Evolutionary conservation across 768 basidiomycete species (phyloP), one percentile per base, ranked within the genome.

Genomic region (Boletus barrowsii): DNA sequence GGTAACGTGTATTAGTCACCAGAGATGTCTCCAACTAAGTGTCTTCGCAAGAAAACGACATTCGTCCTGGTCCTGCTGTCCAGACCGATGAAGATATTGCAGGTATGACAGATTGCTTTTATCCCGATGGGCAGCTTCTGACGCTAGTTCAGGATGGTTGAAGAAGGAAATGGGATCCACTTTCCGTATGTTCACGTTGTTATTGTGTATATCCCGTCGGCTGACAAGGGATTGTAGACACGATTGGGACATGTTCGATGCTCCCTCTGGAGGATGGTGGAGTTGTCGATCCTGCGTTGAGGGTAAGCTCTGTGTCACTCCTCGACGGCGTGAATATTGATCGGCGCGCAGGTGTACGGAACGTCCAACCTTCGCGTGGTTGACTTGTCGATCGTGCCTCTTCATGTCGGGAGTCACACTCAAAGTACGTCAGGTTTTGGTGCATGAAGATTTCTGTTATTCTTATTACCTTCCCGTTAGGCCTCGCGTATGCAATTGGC

Each of bases 211-310:
- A 41, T 22, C 33, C 5, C 10, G 40, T 42, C 20, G 18, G 17
- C 20, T 42, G 30, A 49, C 26, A 15, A 22, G 10, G 9, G 20
- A 14, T 18, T 24, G 22, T 43, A 51, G 50, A 51, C 22, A 43
- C 50, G 8, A 29, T 51, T 4, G 50, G 50, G 42, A 43, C 50
- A 18, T 43, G 50, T 43, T 51, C 50, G 10, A 51, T 51, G 32
- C 42, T 51, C n/a, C 50, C 50, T 26, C 8, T 36, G 33, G 50
- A 51, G 11, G 50, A 51, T 8, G 50, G 49, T 1, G 49, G 50
- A n/a, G 42, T 51, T 4, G 50, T 51, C 17, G 50, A 51, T 18
- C 17, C 50, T 9, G 7, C 41, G 20, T 42, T 51, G 10, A 43
- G n/a, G 50, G 50, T 24, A 20, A 35, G 50, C 14, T 36, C 33